Evolutionary conservation across 2,329 filamentous ascomycete species (phyloP).

Genomic region (Dothideomycetes sp.): DNA sequence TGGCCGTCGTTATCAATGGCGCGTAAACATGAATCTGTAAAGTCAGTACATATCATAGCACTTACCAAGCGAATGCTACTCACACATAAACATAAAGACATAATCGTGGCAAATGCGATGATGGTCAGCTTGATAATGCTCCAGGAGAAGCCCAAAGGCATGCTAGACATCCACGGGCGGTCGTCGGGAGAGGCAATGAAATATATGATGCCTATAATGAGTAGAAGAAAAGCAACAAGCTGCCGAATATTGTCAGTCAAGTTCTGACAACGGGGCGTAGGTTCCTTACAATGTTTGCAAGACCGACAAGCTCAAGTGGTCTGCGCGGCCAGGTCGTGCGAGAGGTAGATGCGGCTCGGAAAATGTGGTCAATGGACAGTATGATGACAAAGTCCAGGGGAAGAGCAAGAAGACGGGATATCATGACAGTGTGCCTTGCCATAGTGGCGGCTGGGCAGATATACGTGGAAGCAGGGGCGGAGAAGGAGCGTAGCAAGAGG

Average conservation of each 20-base stretch:
- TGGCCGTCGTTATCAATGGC: slow-evolving; percentile 25
- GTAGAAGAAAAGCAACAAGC: slow-evolving; percentile 26
- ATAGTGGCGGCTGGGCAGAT: slow-evolving; percentile 34
- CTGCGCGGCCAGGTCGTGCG: neutral
- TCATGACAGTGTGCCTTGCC: slow-evolving; percentile 23
- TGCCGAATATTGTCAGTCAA: slow-evolving; percentile 9
- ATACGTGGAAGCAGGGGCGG: slow-evolving; percentile 33
- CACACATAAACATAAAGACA: slow-evolving; percentile 19
- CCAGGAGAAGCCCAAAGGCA: slow-evolving; percentile 26
- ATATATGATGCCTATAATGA: slow-evolving; percentile 23
- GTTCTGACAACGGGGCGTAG: neutral
- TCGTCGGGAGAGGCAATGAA: slow-evolving; percentile 25
- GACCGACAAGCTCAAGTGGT: slow-evolving; percentile 15
- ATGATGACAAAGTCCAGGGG: slow-evolving; percentile 32
- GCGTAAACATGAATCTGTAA: slow-evolving; percentile 30
- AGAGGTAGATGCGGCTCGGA: slow-evolving; percentile 1
- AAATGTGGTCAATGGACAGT: slow-evolving; percentile 17
- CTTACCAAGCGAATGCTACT: slow-evolving; percentile 6
- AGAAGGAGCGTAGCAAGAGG: slow-evolving; percentile 23
- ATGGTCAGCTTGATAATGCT: slow-evolving; percentile 21
- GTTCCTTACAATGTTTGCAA: slow-evolving; percentile 16
- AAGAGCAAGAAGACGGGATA: slow-evolving; percentile 26
- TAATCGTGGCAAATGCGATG: slow-evolving; percentile 15
- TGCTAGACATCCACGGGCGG: slow-evolving; percentile 26
- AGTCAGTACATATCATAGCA: slow-evolving; percentile 3